Percentiles rank a stretch among this genome's conserved stretches.
Evolutionary conservation across 73 alveolate genomes (phyloP).

Genomic region (Paramecium pentaurelia): DNA sequence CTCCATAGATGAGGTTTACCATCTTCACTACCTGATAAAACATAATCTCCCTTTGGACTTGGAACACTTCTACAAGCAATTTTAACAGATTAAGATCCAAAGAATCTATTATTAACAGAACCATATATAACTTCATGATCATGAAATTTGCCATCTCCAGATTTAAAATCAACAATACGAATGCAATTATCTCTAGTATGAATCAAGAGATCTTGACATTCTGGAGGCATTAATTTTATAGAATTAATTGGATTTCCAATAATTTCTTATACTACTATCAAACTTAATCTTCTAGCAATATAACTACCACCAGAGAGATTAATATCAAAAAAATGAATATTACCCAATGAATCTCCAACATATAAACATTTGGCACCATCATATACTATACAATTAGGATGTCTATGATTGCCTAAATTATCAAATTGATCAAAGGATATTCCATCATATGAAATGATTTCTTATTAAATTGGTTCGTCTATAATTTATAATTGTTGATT

Average conservation of each 20-base stretch:
- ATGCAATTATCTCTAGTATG: conserved; percentile 95
- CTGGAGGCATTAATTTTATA: conserved; percentile 79
- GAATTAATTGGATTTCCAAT: conserved; percentile 88
- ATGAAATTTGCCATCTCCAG: conserved; percentile 56
- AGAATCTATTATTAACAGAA: conserved; percentile 76
- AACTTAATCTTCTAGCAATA: conserved; percentile 73
- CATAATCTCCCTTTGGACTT: conserved; percentile 91
- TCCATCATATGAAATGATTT: conserved; percentile 68
- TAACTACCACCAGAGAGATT: conserved; percentile 71
- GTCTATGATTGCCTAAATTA: conserved; percentile 76
- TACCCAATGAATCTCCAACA: conserved; percentile 95
- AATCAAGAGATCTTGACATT: conserved; percentile 79
- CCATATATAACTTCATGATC: not conserved
- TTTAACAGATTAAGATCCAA: conserved; percentile 86
- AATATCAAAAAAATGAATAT: conserved; percentile 83
- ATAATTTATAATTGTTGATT: conserved; percentile 35
- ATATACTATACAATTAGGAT: conserved; percentile 89
- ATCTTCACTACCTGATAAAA: conserved; percentile 94
- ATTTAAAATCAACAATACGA: conserved; percentile 82
- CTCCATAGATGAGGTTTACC: conserved; percentile 94
- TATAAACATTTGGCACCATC: conserved; percentile 83
- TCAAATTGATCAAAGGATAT: conserved; percentile 32
- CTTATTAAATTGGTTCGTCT: conserved; percentile 58
- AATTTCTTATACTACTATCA: conserved; percentile 80
- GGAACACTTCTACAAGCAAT: conserved; percentile 80